These are phyloP conservation scores for Metschnikowia hibisci DNA, from an alignment of 805 yeast genomes.

Conservation along the genomic window DNA sequence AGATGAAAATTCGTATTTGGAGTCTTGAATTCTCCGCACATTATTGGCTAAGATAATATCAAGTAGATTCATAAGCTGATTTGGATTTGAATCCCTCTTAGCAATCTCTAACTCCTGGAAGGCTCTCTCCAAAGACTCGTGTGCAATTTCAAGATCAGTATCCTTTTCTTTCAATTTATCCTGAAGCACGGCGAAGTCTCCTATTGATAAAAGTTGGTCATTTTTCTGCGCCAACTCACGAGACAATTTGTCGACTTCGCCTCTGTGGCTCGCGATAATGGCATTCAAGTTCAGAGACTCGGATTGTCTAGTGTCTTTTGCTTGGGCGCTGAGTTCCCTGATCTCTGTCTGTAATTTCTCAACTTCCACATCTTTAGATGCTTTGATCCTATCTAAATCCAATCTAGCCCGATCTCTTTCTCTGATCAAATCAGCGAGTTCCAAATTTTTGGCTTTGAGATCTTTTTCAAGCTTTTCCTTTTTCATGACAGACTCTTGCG, in stretches of 20 bases:
- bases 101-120: slow-evolving; percentile 53
- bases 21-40: slow-evolving; percentile 68
- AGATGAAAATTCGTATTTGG: slow-evolving; percentile 64
- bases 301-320: slow-evolving; percentile 56
- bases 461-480: slow-evolving; percentile 81
- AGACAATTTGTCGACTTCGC: slow-evolving; percentile 54
- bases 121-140: slow-evolving; percentile 75
- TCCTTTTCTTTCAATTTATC: slow-evolving; percentile 60
- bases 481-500: slow-evolving; percentile 84
- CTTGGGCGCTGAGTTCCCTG: slow-evolving; percentile 54
- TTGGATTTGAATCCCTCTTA: slow-evolving; percentile 44
- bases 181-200: slow-evolving; percentile 32
- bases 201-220: slow-evolving; percentile 19
- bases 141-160: slow-evolving; percentile 72
- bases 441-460: slow-evolving; percentile 78
- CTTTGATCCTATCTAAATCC: slow-evolving; percentile 69
- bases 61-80: slow-evolving; percentile 50
- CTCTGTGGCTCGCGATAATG: slow-evolving; percentile 57
- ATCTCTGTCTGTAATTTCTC: slow-evolving; percentile 63
- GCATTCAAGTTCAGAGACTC: slow-evolving; percentile 62
- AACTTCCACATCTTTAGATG: slow-evolving; percentile 59
- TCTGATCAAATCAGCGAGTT: slow-evolving; percentile 81
- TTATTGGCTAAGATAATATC: slow-evolving; percentile 72
- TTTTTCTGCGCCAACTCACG: slow-evolving; percentile 28
- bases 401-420: slow-evolving; percentile 87